Evolutionary conservation across 768 basidiomycete species (phyloP), one percentile per base, ranked within the genome.

Genomic region (Auriscalpium microsporum): DNA sequence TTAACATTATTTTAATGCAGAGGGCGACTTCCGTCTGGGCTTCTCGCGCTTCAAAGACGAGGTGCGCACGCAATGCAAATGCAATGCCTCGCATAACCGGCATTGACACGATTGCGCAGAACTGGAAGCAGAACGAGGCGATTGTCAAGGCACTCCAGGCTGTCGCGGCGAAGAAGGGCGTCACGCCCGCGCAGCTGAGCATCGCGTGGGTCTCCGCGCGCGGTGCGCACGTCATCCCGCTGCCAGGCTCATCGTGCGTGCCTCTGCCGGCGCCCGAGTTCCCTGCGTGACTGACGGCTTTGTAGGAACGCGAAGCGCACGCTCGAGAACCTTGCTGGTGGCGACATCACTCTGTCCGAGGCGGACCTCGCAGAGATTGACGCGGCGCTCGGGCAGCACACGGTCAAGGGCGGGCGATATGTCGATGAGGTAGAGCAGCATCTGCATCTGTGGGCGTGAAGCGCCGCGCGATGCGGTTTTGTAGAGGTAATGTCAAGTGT

Each of bases 181-280:
- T 78, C 34, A 71, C 75, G 0, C 64, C 74, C 8, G 73, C 69
- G 1, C 71, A 73, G 59, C 65, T 76, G 13, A 65, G 64, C 58
- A 66, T 75, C 35, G 73, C 73, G 1, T 76, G 73, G 73, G 73
- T 75, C 3, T 46, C 47, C 23, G 62, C 68, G 7, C 67, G 67
- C 7, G 73, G 72, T 11, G 44, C 51, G 7, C 68, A 75, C 62
- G 69, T 75, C 19, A 68, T 80, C 54, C 77, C 78, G 4, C 70
- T 80, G 17, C 78, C 78, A 0, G 78, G 78, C 0, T 73, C 72
- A 14, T 73, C 72, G 72, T 73, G 53, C 47, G 69, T 65, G 55
- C 4, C 37, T 6, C 13, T 21, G 21, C 21, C 3, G 21, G 21
- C 21, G 21, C 21, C 21, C 21, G 1, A 21, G 3, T 21, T 21